Conservation (phyloP, 441 rosid genomes). For the Gossypium davidsonii region DNA sequence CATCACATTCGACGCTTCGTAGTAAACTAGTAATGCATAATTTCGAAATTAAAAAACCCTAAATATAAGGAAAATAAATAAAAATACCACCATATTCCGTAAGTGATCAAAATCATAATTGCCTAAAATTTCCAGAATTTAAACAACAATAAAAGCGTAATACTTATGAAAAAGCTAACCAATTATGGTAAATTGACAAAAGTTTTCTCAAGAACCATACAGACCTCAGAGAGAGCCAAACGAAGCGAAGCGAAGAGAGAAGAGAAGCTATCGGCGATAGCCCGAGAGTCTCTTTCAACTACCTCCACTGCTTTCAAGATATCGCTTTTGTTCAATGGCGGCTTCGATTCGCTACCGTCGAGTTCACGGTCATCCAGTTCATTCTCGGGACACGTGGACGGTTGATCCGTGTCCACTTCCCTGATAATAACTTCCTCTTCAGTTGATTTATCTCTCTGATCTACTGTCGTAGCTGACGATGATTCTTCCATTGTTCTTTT, state of each 20-base stretch:
- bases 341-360: constrained; percentile 13
- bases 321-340: constrained; percentile 28
- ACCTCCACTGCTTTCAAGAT: constrained; percentile 47
- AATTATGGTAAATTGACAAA: neutral
- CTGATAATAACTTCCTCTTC: constrained; percentile 3
- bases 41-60: neutral
- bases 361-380: neutral
- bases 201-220: neutral
- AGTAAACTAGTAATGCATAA: neutral
- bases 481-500: constrained; percentile 23
- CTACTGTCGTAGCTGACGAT: constrained; percentile 6
- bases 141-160: neutral
- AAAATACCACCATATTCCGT: neutral
- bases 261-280: constrained; percentile 76
- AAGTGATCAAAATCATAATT: neutral
- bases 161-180: neutral
- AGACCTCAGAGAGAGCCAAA: constrained; percentile 70
- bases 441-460: constrained; percentile 9
- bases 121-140: neutral
- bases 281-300: constrained; percentile 71
- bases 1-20: neutral
- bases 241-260: constrained; percentile 74
- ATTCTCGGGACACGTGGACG: constrained; percentile 15
- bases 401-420: constrained; percentile 5
- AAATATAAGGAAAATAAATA: neutral